Evolutionary conservation across 768 basidiomycete genomes (phyloP).

Genomic region (Pleurotus tuber-regium): DNA sequence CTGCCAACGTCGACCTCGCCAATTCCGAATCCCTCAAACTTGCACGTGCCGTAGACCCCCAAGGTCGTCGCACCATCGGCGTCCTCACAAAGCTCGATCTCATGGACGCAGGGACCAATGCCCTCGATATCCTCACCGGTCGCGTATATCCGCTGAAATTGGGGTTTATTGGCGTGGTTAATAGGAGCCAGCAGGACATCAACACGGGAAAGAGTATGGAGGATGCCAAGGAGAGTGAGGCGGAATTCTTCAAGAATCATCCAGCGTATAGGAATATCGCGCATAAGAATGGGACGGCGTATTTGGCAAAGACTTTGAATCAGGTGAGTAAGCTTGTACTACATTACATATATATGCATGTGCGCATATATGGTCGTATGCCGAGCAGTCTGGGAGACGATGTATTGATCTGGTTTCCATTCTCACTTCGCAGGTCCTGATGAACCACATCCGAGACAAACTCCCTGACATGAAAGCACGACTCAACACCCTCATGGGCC

Average conservation of each 20-base stretch:
- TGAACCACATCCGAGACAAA: slow-evolving; percentile 98
- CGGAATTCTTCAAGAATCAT: slow-evolving; percentile 89
- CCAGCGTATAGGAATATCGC: slow-evolving; percentile 93
- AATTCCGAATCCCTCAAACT: slow-evolving; percentile 98
- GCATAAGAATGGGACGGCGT: slow-evolving; percentile 97
- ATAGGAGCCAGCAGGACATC: slow-evolving; percentile 97
- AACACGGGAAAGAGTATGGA: slow-evolving; percentile 81
- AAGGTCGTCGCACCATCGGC: slow-evolving; percentile 94
- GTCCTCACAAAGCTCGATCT: slow-evolving; percentile 96
- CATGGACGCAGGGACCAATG: slow-evolving; percentile 99
- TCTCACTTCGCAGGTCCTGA: slow-evolving; percentile 88
- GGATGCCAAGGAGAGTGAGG: slow-evolving; percentile 82
- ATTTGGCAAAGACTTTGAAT: slow-evolving; percentile 89
- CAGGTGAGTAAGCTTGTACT: slow-evolving; percentile 50
- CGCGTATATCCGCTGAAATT: slow-evolving; percentile 97
- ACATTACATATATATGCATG: too few species aligned
- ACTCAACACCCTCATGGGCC: slow-evolving; percentile 96
- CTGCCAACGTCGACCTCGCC: slow-evolving; percentile 97
- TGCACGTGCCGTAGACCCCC: slow-evolving; percentile 92
- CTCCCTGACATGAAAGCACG: slow-evolving; percentile 99
- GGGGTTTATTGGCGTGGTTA: slow-evolving; percentile 97
- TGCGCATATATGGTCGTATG: too few species aligned
- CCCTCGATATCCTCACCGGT: slow-evolving; percentile 92
- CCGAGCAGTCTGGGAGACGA: too few species aligned
- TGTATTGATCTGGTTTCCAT: too few species aligned